Evolutionary conservation across 2,329 filamentous ascomycete species (phyloP).

Genomic region (Xenoacremonium recifei): DNA sequence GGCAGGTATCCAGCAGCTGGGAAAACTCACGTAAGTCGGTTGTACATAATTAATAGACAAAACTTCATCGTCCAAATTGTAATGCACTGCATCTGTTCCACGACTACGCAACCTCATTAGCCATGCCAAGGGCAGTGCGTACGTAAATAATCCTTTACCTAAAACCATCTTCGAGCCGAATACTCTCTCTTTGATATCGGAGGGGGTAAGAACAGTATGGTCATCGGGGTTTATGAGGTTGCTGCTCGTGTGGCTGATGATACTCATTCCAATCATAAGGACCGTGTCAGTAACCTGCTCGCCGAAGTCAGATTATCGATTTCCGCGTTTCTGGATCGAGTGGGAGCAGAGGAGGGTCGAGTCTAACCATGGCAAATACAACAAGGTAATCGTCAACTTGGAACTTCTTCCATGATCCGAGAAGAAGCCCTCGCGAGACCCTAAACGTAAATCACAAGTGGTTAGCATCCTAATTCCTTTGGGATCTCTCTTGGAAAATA

Average conservation of each 20-base stretch:
- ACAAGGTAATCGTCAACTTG: slow-evolving; percentile 58
- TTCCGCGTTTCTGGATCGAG: too few species aligned
- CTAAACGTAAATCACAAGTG: slow-evolving; percentile 18
- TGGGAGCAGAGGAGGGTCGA: too few species aligned
- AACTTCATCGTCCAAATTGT: slow-evolving; percentile 56
- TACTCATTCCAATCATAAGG: slow-evolving; percentile 54
- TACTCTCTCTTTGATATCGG: slow-evolving; percentile 39
- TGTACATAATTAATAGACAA: slow-evolving; percentile 57
- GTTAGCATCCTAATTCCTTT: background rate
- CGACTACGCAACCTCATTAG: too few species aligned
- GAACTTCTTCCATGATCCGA: slow-evolving; percentile 47
- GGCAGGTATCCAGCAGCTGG: background rate
- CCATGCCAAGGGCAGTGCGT: too few species aligned
- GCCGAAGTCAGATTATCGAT: too few species aligned
- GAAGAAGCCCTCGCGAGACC: slow-evolving; percentile 37
- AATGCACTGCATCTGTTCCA: slow-evolving; percentile 61
- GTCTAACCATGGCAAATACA: slow-evolving; percentile 48
- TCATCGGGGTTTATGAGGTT: slow-evolving; percentile 57
- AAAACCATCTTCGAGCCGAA: slow-evolving; percentile 61
- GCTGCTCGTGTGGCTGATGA: slow-evolving; percentile 53
- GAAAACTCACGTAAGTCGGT: slow-evolving; percentile 47
- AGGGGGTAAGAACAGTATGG: slow-evolving; percentile 41
- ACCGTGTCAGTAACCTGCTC: slow-evolving; percentile 51
- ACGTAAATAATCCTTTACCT: too few species aligned
- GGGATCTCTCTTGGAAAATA: background rate